Conservation (phyloP, 2,329 filamentous ascomycete species). For the Colletotrichum abscissum region DNA sequence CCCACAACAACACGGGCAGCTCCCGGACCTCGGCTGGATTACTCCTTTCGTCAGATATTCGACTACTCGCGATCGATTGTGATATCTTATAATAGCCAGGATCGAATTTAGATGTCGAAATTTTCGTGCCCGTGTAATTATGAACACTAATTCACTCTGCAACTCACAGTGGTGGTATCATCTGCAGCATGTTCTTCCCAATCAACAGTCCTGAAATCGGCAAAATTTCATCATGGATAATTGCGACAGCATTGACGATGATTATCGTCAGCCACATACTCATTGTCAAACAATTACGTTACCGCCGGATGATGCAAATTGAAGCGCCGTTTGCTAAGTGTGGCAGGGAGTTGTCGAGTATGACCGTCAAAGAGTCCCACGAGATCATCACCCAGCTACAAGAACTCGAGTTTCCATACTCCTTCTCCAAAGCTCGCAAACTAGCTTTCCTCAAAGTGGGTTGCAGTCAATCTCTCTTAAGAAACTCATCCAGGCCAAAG, state of each 20-base stretch:
- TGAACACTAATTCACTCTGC: too few relatives aligned
- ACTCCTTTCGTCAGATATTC: neutral
- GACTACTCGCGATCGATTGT: neutral
- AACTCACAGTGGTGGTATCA: too few relatives aligned
- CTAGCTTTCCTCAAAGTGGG: conserved; percentile 69
- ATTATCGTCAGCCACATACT: neutral
- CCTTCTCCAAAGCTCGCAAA: conserved; percentile 61
- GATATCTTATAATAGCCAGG: neutral
- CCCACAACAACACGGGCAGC: neutral
- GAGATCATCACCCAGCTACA: conserved; percentile 56
- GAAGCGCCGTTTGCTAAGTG: conserved; percentile 8
- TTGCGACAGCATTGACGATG: neutral
- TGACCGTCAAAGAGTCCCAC: conserved; percentile 28
- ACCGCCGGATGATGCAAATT: neutral
- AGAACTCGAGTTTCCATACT: conserved; percentile 66
- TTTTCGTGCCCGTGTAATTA: neutral
- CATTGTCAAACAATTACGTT: neutral
- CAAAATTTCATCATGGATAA: neutral
- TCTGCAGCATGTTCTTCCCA: neutral
- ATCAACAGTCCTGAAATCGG: too few relatives aligned
- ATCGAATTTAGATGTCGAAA: neutral
- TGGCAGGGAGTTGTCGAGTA: conserved; percentile 13
- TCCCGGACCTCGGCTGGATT: conserved; percentile 2
- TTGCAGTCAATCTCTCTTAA: neutral
- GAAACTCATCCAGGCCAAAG: neutral